Evolutionary conservation across 306 rosid species (phyloP), one percentile per base, ranked within the genome.

Genomic region (Lupinus albus): DNA sequence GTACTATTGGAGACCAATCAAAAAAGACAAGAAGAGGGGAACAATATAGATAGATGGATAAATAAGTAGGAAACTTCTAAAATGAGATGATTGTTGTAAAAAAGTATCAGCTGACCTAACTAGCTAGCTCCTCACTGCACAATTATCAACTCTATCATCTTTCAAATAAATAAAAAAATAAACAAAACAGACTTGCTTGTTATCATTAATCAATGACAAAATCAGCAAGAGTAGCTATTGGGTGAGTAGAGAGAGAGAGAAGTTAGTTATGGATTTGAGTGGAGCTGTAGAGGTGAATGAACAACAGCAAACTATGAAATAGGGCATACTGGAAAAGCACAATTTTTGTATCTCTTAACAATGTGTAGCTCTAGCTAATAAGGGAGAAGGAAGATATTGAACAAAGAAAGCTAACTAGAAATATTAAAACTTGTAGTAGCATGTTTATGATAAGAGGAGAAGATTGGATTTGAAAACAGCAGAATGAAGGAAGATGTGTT

Each of bases 261-360:
- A 21, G 28, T 3, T 21, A 21, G 28, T 21, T 21, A 2, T 21
- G 28, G 28, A 21, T 21, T 21, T 21, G 28, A 21, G 28, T 21
- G 3, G 28, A 65, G 38, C 64, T 73, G 62, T 21, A 21, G 28
- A 65, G 38, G 68, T 73, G 62, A 67, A 73, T 41, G 46, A 25
- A 54, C 75, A 67, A 14, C 11, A 3, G 42, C 33, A 61, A 39
- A 67, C 74, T 69, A 72, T 2, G 28, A 21, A 21, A 21, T 21
- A 21, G 28, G 28, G 28, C 28, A 21, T 21, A 1, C 28, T 38
- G 57, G 44, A 53, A 64, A 42, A 48, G 59, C 41, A 77, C 50
- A 78, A 60, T 61, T 50, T 73, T 68, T 69, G 68, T 78, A 33
- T 54, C 56, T 28, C 75, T 28, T 25, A 61, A 61, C 59, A 54